These are phyloP conservation scores for Hypoxylon sp. DNA, from an alignment of 2,329 filamentous ascomycete genomes.

Conservation along the genomic window DNA sequence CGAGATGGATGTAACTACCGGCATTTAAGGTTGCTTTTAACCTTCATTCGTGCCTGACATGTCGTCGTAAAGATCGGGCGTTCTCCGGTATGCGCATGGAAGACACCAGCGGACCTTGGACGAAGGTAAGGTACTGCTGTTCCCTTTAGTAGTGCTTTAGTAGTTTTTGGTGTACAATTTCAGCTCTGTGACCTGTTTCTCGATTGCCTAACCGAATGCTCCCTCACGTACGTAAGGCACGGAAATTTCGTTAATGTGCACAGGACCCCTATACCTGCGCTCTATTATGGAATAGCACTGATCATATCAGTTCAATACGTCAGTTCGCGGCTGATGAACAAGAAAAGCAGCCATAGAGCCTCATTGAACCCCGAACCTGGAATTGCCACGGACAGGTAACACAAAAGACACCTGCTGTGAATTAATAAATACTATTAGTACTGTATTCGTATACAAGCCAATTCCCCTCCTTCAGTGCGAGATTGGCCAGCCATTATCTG, in stretches of 20 bases:
- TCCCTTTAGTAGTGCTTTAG: constrained; percentile 14
- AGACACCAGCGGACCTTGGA: constrained; percentile 26
- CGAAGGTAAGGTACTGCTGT: too few relatives aligned
- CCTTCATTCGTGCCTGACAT: constrained; percentile 9
- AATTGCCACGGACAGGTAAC: constrained; percentile 24
- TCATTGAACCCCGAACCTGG: constrained; percentile 30
- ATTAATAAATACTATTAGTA: constrained; percentile 24
- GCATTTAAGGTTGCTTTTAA: constrained; percentile 30
- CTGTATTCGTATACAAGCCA: constrained; percentile 26
- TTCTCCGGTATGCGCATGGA: constrained; percentile 7
- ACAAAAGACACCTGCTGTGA: constrained; percentile 27
- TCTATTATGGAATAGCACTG: constrained; percentile 13
- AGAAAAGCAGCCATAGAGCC: constrained; percentile 35
- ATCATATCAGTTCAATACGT: constrained; percentile 24
- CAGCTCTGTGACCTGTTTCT: constrained; percentile 20
- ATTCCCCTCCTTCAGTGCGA: constrained; percentile 23
- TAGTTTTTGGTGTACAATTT: constrained; percentile 24
- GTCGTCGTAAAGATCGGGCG: constrained; percentile 8
- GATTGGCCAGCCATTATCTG: constrained; percentile 25
- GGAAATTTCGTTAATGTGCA: constrained; percentile 5
- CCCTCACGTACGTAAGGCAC: constrained; percentile 17
- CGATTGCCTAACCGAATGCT: constrained; percentile 25
- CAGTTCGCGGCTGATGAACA: constrained; percentile 37
- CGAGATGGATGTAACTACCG: constrained; percentile 22
- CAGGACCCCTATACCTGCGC: constrained; percentile 16